These are phyloP conservation scores for Primulina eburnea DNA, from an alignment of 257 asterid species.

Conservation along the genomic window DNA sequence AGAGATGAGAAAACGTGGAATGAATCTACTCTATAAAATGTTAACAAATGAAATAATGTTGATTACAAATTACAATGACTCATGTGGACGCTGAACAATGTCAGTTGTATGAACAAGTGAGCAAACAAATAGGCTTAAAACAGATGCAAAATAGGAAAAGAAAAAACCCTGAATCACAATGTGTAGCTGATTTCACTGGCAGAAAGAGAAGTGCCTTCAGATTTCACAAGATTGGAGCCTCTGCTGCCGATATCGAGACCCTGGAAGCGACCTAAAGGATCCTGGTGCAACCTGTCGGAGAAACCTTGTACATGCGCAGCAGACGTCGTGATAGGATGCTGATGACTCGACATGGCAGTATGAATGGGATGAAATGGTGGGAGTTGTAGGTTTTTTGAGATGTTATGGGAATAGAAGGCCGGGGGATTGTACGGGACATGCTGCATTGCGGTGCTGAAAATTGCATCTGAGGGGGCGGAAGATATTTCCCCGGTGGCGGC, in stretches of 20 bases:
- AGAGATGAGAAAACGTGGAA: not conserved
- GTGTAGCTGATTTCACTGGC: slow-evolving; percentile 69
- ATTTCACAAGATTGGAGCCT: slow-evolving; percentile 47
- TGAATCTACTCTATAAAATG: not conserved
- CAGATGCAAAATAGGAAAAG: not conserved
- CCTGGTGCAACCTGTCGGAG: slow-evolving; percentile 45
- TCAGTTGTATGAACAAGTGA: slow-evolving; percentile 55
- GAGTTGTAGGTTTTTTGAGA: slow-evolving; percentile 51
- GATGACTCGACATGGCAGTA: not conserved
- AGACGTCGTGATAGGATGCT: slow-evolving; percentile 7
- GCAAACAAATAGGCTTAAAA: slow-evolving; percentile 30
- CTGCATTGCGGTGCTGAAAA: slow-evolving; percentile 54
- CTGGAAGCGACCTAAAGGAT: slow-evolving; percentile 60
- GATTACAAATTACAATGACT: slow-evolving; percentile 28
- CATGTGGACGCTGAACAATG: slow-evolving; percentile 37
- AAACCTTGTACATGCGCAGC: slow-evolving; percentile 32
- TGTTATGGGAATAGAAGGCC: slow-evolving; percentile 49
- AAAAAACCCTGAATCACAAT: slow-evolving; percentile 31
- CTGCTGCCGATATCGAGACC: slow-evolving; percentile 48
- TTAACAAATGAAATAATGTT: slow-evolving; percentile 36
- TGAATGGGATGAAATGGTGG: slow-evolving; percentile 50
- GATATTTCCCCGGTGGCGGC: slow-evolving; percentile 70
- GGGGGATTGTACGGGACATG: slow-evolving; percentile 62
- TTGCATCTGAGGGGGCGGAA: slow-evolving; percentile 50
- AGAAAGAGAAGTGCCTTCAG: slow-evolving; percentile 64